Evolutionary conservation across 2,329 filamentous ascomycete genomes (phyloP).

Genomic region (Aspergillus cejpii): DNA sequence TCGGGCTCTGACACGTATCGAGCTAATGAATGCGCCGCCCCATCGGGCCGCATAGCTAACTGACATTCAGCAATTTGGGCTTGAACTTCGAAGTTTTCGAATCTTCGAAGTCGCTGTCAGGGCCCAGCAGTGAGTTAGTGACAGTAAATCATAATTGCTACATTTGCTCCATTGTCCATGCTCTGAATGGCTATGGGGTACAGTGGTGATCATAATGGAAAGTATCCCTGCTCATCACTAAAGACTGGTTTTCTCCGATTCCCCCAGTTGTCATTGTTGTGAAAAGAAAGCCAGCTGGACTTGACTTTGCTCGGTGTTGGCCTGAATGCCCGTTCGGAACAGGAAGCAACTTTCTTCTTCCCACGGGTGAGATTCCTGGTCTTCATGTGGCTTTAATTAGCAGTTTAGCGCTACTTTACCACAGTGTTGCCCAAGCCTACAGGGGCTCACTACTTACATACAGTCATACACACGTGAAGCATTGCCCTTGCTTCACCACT

Average conservation of each 20-base stretch:
- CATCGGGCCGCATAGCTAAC: background rate
- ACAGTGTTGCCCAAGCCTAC: slow-evolving; percentile 8
- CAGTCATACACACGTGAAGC: slow-evolving; percentile 8
- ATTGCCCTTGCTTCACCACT: slow-evolving; percentile 15
- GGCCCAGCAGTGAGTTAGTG: too few species aligned
- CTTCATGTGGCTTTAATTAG: slow-evolving; percentile 7
- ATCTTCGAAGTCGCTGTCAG: background rate
- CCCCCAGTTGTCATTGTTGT: background rate
- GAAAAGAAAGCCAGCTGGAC: background rate
- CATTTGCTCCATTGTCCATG: background rate
- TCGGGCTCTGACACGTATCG: slow-evolving; percentile 29
- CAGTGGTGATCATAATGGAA: background rate
- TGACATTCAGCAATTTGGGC: background rate
- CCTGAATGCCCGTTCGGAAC: background rate
- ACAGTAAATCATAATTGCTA: background rate
- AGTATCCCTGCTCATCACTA: background rate
- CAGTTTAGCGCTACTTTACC: slow-evolving; percentile 7
- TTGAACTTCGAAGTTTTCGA: background rate
- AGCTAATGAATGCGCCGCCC: slow-evolving; percentile 7
- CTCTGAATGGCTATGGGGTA: background rate
- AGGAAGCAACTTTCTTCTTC: background rate
- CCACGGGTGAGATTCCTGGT: background rate
- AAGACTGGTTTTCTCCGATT: background rate
- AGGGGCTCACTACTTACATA: slow-evolving; percentile 4
- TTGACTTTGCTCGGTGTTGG: background rate